Conservation (phyloP, 2,329 filamentous ascomycete species). For the Colletotrichum endophyticum region DNA sequence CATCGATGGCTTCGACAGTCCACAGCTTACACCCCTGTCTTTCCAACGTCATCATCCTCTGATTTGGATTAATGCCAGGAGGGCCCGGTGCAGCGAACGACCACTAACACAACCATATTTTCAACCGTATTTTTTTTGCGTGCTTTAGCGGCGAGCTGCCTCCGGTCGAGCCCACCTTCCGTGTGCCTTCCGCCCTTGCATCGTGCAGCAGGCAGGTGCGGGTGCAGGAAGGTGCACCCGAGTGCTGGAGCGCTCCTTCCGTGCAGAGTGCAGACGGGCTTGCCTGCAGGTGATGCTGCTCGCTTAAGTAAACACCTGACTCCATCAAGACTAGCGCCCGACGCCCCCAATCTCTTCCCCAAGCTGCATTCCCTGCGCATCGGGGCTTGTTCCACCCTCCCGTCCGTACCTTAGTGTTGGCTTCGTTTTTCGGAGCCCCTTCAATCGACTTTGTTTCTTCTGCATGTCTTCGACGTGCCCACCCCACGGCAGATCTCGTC, state of each 20-base stretch:
- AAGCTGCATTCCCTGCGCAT: not conserved
- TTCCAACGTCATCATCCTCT: not conserved
- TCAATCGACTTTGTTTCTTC: constrained; percentile 6
- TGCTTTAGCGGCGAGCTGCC: not conserved
- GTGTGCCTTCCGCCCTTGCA: not conserved
- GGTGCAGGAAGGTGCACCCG: not conserved
- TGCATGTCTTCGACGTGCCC: not conserved
- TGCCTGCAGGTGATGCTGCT: not conserved
- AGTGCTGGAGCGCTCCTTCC: not conserved
- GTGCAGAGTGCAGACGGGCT: not conserved
- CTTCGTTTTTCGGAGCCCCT: constrained; percentile 1
- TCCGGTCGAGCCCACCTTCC: not conserved
- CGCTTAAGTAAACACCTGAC: not conserved
- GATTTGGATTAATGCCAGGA: not conserved
- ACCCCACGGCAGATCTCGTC: not conserved
- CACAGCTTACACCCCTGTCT: not conserved
- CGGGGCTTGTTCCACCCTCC: not conserved
- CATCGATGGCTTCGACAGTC: not conserved
- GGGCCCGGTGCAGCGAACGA: not conserved
- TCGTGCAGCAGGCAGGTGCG: not conserved
- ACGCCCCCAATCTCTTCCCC: constrained; percentile 11
- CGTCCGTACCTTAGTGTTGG: not conserved
- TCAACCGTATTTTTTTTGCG: not conserved
- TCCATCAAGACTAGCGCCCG: not conserved
- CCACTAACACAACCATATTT: not conserved